Evolutionary conservation across 345 rosid genomes (phyloP).

Genomic region (Noccaea bulbosa): DNA sequence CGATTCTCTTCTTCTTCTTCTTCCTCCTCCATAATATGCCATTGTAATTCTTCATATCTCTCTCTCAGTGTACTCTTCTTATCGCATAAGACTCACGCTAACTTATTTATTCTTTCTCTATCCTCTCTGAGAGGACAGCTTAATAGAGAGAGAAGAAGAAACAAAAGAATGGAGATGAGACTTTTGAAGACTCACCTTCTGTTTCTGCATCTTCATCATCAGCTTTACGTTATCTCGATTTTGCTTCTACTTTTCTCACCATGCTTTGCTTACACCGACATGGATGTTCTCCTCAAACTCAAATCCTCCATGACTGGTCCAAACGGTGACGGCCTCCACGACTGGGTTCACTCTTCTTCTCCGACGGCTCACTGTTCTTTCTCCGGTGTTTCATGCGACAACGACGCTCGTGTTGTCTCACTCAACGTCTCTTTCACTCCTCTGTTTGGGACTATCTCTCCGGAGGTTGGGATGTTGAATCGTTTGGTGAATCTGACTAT

Average conservation of each 20-base stretch:
- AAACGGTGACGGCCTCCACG: conserved; percentile 57
- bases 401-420: conserved; percentile 57
- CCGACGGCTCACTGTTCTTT: conserved; percentile 71
- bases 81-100: conserved; percentile 47
- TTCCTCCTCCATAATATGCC: conserved; percentile 28
- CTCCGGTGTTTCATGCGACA: conserved; percentile 78
- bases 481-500: conserved; percentile 70
- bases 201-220: conserved; percentile 24
- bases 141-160: background rate
- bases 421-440: conserved; percentile 56
- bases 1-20: conserved; percentile 50
- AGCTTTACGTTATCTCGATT: conserved; percentile 28
- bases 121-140: conserved; percentile 7
- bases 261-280: conserved; percentile 53
- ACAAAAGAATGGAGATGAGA: conserved; percentile 36
- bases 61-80: conserved; percentile 9
- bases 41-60: conserved; percentile 23
- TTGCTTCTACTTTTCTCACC: conserved; percentile 31
- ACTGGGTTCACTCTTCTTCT: conserved; percentile 62
- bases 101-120: conserved; percentile 18
- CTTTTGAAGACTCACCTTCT: conserved; percentile 27
- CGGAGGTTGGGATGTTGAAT: conserved; percentile 64
- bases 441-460: conserved; percentile 64
- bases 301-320: conserved; percentile 67
- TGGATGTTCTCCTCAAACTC: conserved; percentile 63